Evolutionary conservation across 352 stramenopile species (phyloP), one percentile per base, ranked within the genome.

Genomic region (Globisporangium barbulae): DNA sequence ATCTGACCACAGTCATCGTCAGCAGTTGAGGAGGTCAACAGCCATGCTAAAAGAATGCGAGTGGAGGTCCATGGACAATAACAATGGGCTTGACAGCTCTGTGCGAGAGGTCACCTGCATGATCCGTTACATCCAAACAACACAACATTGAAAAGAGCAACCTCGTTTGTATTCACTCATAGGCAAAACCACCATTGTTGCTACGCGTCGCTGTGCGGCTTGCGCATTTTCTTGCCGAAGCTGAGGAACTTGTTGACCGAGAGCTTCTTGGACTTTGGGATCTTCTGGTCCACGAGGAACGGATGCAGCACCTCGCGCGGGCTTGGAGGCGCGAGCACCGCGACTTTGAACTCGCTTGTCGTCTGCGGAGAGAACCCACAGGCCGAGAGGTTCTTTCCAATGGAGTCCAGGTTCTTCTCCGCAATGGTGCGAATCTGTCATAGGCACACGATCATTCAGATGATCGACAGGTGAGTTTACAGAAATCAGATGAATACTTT

Each of bases 201-300:
- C 30, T 65, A 75, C 45, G 39, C 50, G 41, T 83, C 73, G 0
- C 64, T 71, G 42, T 71, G 41, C 44, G 53, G 74, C 59, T 85
- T 85, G 41, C 73, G 75, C 21, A 68, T 75, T 37, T 80, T 80
- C 68, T 85, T 88, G 30, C 79, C 79, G 64, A 88, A 88, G 44
- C 77, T 73, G 59, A 93, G 71, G 47, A 93, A 91, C 59, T 87
- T 90, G 64, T 93, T 91, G 42, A 76, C 76, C 63, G 75, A 84
- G 56, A 91, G 71, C 64, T 91, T 90, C 64, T 90, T 91, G 19
- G 74, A 63, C 48, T 83, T 66, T 5, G 75, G 77, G 47, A 72
- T 69, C 67, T 89, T 84, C 71, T 89, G 66, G 19, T 72, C 53
- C 12, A 71, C 63, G 19, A 70, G 15, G 53, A 65, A 70, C 59